phyloP scores from a whole-genome alignment of 257 asterid species.

The Solanum arcanum region DNA sequence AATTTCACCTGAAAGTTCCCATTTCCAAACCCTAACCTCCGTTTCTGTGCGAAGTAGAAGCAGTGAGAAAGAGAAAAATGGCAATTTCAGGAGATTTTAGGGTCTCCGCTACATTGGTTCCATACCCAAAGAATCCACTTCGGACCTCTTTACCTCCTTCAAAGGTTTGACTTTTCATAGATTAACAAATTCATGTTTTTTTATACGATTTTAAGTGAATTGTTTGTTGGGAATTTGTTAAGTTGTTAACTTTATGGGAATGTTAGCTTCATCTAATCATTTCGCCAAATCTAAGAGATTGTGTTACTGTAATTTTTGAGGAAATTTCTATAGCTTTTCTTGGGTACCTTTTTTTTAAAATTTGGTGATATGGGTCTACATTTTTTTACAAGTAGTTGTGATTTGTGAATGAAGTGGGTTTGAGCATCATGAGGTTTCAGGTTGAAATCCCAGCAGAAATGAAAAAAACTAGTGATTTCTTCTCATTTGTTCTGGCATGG shows the following conservation, averaged over 20 bases:
- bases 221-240: no score
- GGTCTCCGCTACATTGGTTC: conserved; percentile 56
- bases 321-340: neutral
- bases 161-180: conserved; percentile 36
- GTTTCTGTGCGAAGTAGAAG: neutral
- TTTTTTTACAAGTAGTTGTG: neutral
- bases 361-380: neutral
- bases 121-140: conserved; percentile 43
- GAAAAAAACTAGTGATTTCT: neutral
- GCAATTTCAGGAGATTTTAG: conserved; percentile 66
- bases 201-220: neutral
- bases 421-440: neutral
- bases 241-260: no score
- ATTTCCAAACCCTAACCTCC: neutral
- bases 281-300: no score
- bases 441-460: neutral
- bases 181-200: neutral
- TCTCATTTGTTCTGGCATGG: neutral
- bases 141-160: conserved; percentile 45
- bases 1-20: neutral
- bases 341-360: neutral
- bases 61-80: neutral
- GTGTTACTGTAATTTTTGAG: neutral
- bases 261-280: no score
- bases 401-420: neutral